Evolutionary conservation across 2,329 filamentous ascomycete genomes (phyloP), one percentile per base, ranked within the genome.

Genomic region (Fusarium transvaalense): DNA sequence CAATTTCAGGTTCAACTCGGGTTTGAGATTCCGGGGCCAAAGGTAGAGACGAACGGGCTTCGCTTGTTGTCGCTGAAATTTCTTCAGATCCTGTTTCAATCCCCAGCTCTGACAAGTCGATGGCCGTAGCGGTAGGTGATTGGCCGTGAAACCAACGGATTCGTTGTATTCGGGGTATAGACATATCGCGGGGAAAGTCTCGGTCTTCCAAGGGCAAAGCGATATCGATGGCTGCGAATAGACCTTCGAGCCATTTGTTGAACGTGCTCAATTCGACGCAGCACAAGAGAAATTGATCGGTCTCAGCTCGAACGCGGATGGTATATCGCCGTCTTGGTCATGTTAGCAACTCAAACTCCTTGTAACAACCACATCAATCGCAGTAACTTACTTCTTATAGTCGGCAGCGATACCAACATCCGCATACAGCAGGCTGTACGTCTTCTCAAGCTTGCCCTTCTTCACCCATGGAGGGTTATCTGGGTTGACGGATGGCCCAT

Each of bases 371-470:
- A 37, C 10, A 21, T 9, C 31, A n/a, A 39, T 32, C 13, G 56
- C 35, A n/a, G 10, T 39, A 55, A 82, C 86, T 72, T 78, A 89
- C 85, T 92, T 92, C 72, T 86, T 84, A 75, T 92, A 91, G 77
- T 94, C 91, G 17, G 88, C 86, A 12, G 92, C 91, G 64, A 93
- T 86, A 13, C 91, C 91, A 23, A 91, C 87, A 77, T 94, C 91
- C 23, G 91, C 91, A 75, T 93, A 89, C 67, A 92, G 86, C 47
- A 94, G 82, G 53, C 88, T 91, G 75, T 92, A 94, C n/a, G 85
- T 86, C 75, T 84, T 87, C 66, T 92, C 81, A 37, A 93, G 78
- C 56, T 82, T 82, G 21, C 86, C 86, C 63, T 79, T 83, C 68
- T 80, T 85, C 42, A 85, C 78, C 81, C 78, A 90, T 39, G 79